Evolutionary conservation across 371 early-diverging fungal genomes (phyloP).

Genomic region (Mortierella sp.): DNA sequence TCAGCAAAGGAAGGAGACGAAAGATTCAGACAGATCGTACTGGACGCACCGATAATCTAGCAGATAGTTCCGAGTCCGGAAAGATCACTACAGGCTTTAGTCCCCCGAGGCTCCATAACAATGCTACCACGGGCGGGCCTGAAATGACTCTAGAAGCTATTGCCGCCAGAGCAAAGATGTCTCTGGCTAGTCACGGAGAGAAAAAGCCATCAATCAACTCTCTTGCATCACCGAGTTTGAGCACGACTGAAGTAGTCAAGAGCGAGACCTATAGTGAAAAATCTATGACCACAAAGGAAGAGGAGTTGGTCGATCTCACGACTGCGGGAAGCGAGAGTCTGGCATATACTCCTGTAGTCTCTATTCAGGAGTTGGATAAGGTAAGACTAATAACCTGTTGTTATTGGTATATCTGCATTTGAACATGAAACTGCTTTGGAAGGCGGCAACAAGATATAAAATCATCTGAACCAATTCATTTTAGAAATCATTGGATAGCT

Average conservation of each 20-base stretch:
- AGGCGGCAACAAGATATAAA: slow-evolving; percentile 2
- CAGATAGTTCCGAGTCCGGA: not conserved
- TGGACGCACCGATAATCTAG: not conserved
- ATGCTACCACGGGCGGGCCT: slow-evolving; percentile 4
- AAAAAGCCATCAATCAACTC: not conserved
- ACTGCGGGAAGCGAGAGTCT: not conserved
- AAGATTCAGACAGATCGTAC: slow-evolving; percentile 34
- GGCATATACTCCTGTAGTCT: not conserved
- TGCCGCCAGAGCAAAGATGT: slow-evolving; percentile 25
- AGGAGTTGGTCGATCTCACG: not conserved
- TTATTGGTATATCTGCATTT: not conserved
- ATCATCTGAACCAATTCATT: slow-evolving; percentile 46
- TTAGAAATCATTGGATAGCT: slow-evolving; percentile 43
- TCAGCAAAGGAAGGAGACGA: slow-evolving; percentile 30
- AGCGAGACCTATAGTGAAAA: not conserved
- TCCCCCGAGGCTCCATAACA: slow-evolving; percentile 5
- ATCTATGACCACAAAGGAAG: not conserved
- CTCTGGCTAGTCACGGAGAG: slow-evolving; percentile 15
- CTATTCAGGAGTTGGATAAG: slow-evolving; percentile 34
- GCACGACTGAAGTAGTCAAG: not conserved
- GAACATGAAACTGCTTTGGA: not conserved
- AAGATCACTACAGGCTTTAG: slow-evolving; percentile 6
- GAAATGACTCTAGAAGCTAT: slow-evolving; percentile 12
- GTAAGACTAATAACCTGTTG: slow-evolving; percentile 5
- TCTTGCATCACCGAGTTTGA: not conserved